phyloP scores from a whole-genome alignment of 495 filamentous ascomycete species.

The Clohesyomyces aquaticus region DNA sequence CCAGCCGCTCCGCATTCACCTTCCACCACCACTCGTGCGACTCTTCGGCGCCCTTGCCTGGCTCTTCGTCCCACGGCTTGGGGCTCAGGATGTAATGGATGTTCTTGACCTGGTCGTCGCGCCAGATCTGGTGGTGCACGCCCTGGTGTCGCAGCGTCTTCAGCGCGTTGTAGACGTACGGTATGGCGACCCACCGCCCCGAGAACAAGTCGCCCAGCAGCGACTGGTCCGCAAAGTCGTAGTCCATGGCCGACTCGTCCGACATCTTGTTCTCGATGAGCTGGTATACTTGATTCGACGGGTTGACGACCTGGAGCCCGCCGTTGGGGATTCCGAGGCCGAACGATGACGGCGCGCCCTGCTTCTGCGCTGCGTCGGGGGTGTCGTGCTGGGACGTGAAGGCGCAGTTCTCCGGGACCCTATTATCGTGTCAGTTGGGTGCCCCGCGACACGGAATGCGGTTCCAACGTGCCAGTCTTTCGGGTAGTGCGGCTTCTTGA shows the following conservation, averaged over 20 bases:
- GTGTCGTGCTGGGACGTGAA: conserved; percentile 69
- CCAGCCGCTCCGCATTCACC: conserved; percentile 57
- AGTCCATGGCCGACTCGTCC: conserved; percentile 51
- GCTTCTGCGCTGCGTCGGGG: conserved; percentile 61
- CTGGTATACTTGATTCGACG: conserved; percentile 58
- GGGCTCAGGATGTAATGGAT: conserved; percentile 78
- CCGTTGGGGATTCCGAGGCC: conserved; percentile 72
- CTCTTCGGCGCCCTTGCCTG: conserved; percentile 54
- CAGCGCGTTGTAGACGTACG: conserved; percentile 81
- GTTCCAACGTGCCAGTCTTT: conserved; percentile 60
- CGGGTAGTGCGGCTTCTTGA: conserved; percentile 76
- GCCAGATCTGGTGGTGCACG: conserved; percentile 75
- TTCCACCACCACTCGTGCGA: conserved; percentile 71
- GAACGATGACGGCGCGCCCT: conserved; percentile 55
- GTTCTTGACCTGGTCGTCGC: conserved; percentile 75
- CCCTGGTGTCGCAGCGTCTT: conserved; percentile 72
- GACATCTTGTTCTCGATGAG: conserved; percentile 58
- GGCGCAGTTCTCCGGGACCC: conserved; percentile 73
- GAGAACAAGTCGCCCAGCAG: conserved; percentile 68
- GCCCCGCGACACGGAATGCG: not conserved
- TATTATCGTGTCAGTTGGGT: conserved; percentile 32
- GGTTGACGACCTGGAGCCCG: conserved; percentile 74
- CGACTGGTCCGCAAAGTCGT: conserved; percentile 78
- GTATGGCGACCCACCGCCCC: conserved; percentile 71
- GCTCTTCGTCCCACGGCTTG: conserved; percentile 78